phyloP scores from a whole-genome alignment of 108 stramenopile species.

The Cylindrotheca closterium region DNA sequence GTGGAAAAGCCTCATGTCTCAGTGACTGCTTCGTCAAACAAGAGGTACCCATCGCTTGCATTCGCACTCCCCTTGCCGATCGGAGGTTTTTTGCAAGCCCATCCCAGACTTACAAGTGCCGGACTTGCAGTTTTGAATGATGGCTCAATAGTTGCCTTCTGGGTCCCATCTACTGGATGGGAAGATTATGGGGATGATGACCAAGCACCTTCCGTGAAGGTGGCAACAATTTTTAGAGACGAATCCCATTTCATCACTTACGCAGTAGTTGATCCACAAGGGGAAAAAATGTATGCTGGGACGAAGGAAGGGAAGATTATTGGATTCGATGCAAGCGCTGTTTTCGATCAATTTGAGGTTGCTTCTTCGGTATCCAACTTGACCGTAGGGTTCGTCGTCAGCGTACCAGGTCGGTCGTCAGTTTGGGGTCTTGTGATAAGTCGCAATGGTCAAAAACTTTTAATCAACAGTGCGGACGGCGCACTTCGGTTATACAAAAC shows the following conservation, averaged over 20 bases:
- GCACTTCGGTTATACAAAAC: slow-evolving; percentile 65
- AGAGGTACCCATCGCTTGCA: slow-evolving; percentile 36
- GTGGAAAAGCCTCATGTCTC: slow-evolving; percentile 3
- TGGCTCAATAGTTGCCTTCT: slow-evolving; percentile 62
- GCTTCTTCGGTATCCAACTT: slow-evolving; percentile 14
- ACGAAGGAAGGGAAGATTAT: slow-evolving; percentile 60
- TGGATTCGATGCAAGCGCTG: slow-evolving; percentile 40
- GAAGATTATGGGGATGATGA: slow-evolving; percentile 14
- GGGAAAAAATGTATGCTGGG: slow-evolving; percentile 62
- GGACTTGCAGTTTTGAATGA: slow-evolving; percentile 64
- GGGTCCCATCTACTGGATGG: slow-evolving; percentile 42
- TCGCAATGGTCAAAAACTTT: slow-evolving; percentile 58
- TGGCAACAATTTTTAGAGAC: slow-evolving; percentile 23
- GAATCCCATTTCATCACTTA: slow-evolving; percentile 38
- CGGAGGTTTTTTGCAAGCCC: slow-evolving; percentile 58
- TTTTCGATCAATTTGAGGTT: slow-evolving; percentile 19
- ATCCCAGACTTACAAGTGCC: slow-evolving; percentile 48
- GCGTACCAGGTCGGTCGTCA: slow-evolving; percentile 57
- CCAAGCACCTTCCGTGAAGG: slow-evolving; percentile 8
- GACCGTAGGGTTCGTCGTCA: slow-evolving; percentile 34
- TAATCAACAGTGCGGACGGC: slow-evolving; percentile 71
- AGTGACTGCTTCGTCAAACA: slow-evolving; percentile 4
- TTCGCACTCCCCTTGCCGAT: slow-evolving; percentile 52
- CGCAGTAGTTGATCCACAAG: slow-evolving; percentile 64
- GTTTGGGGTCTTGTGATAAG: slow-evolving; percentile 62